These are phyloP conservation scores for Alternaria infectoria DNA, from an alignment of 2,329 filamentous ascomycete genomes.

Conservation along the genomic window DNA sequence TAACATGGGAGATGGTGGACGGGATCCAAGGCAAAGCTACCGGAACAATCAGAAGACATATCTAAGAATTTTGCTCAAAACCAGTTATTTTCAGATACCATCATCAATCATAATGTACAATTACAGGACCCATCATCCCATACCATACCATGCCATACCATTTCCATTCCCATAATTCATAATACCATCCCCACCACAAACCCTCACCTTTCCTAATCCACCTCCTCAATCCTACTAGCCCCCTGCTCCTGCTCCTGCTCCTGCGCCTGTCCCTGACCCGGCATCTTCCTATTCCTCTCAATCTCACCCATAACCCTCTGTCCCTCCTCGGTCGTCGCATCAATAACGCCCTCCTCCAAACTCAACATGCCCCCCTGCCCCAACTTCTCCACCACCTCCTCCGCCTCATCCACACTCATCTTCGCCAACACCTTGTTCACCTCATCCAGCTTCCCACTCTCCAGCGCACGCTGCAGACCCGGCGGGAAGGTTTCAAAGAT, in stretches of 20 bases:
- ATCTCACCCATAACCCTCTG: conserved; percentile 78
- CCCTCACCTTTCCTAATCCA: too few species aligned
- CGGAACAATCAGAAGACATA: background rate
- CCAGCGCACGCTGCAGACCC: conserved; percentile 80
- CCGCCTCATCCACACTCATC: conserved; percentile 87
- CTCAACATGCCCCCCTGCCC: conserved; percentile 87
- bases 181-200: background rate
- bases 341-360: conserved; percentile 90
- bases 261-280: conserved; percentile 46
- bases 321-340: conserved; percentile 89
- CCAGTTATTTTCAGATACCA: conserved; percentile 8
- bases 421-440: conserved; percentile 87
- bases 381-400: conserved; percentile 81
- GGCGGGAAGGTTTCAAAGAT: conserved; percentile 86
- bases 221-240: background rate
- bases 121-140: background rate
- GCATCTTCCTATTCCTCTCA: conserved; percentile 48
- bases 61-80: background rate
- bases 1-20: background rate
- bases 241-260: conserved; percentile 36
- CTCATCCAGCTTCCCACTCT: conserved; percentile 86
- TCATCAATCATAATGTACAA: conserved; percentile 17
- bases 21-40: background rate
- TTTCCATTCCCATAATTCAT: background rate
- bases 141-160: background rate